Evolutionary conservation across 2,329 filamentous ascomycete species (phyloP), one percentile per base, ranked within the genome.

Genomic region (Claviceps capensis): DNA sequence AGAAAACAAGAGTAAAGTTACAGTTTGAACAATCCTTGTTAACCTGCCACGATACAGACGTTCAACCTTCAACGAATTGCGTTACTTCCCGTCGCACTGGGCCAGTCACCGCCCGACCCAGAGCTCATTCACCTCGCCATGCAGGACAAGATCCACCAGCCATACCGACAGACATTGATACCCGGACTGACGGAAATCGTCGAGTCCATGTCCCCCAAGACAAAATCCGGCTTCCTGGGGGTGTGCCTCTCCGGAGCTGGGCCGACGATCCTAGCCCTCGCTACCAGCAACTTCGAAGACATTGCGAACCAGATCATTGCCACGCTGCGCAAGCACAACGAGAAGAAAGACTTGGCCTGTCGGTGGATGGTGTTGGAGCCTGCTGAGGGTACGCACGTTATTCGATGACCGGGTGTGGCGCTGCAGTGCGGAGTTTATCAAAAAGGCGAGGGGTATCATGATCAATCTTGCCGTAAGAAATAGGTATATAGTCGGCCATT

Each of bases 111-210:
- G 9, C 91, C 90, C 1, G 86, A 96, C 64, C 85, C 93, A 22
- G 85, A 94, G 61, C 85, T 95, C 68, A 98, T 98, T 66, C 94
- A 94, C 72, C 82, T 94, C 47, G 91, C 90, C 47, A 98, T 98
- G 93, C 93, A 97, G 71, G 93, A 98, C 73, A 95, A 90, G 70
- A 82, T 98, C 55, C 93, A 98, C 72, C 93, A 98, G 69, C 93
- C 89, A 44, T 97, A 98, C 73, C 85, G 93, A 51, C 85, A 93
- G 69, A 85, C 79, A 2, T 79, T 98, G 56, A 95, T 98, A 59
- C 93, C 93, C 1, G 93, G 91, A 0, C 77, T 98, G 53, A 85
- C 86, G 16, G 86, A 95, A 65, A 91, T 98, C 51, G 81, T 98
- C 50, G 81, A 88, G 66, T 91, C 85, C 54, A 90, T 97, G 74